Evolutionary conservation across 2,329 filamentous ascomycete species (phyloP), one percentile per base, ranked within the genome.

Genomic region (Xylaria sp.): DNA sequence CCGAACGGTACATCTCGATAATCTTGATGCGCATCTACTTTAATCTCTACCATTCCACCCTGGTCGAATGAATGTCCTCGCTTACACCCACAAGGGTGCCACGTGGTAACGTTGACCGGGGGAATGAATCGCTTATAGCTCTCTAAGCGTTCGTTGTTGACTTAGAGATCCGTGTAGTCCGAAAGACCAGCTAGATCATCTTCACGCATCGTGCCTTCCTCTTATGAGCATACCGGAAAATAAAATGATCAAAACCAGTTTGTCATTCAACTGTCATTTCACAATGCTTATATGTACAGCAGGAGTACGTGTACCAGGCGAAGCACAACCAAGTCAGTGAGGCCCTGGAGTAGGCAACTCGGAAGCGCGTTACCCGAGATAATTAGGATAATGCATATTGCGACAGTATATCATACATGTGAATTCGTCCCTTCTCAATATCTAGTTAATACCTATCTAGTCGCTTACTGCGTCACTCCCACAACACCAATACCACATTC

Each of bases 1-100:
- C 8, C 25, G 36, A 53, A 32, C 18, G 18, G 23, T 46, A 15
- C 9, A 30, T 58, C 9, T 18, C 15, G 36, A 57, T 43, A 12
- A 30, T 58, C 9, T 18, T 25, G 36, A 57, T 43, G 23, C 15
- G 46, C 15, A 30, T 50, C 23, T 20, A 20, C 5, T 20, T 18
- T 28, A 28, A 18, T 18, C 46, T 18, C 15, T 45, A 46, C 28
- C 57, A 45, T 36, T 9, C 5, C 13, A 45, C 13, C 23, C 39
- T 23, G 18, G 10, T 25, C n/a, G 23, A 43, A 45, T 45, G 28
- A 15, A 32, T 15, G 15, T 50, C 4, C 30, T 53, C 46, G 62
- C 55, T 45, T 52, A 55, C 10, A 43, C 25, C 53, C 56, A n/a
- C 63, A 65, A 39, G 63, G 63, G 56, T 55, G 12, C 46, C 63